phyloP scores from a whole-genome alignment of 2,329 filamentous ascomycete genomes.

The Colletotrichum nymphaeae region DNA sequence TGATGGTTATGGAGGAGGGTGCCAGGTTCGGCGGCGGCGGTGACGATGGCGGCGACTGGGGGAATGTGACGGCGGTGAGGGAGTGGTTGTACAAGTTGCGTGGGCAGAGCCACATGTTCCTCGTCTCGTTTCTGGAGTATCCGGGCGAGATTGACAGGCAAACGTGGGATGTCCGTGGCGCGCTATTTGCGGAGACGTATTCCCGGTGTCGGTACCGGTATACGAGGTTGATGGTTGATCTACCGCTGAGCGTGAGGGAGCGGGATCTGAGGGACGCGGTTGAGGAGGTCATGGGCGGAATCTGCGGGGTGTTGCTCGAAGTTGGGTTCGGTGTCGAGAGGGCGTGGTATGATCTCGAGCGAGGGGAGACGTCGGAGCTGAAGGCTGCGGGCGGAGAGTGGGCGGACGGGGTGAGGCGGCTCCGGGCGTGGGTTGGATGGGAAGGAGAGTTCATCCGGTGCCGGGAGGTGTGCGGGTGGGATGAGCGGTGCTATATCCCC shows the following conservation, averaged over 20 bases:
- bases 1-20: conserved; percentile 47
- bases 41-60: not conserved
- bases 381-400: conserved; percentile 37
- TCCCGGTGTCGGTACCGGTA: conserved; percentile 55
- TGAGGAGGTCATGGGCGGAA: conserved; percentile 51
- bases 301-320: conserved; percentile 55
- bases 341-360: conserved; percentile 47
- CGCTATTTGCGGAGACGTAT: conserved; percentile 49
- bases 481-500: conserved; percentile 60
- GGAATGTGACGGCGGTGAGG: conserved; percentile 41
- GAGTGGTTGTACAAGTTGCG: conserved; percentile 48
- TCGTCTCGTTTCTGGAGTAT: conserved; percentile 59
- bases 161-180: conserved; percentile 47
- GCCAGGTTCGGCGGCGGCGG: conserved; percentile 27
- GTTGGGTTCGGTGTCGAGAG: conserved; percentile 55
- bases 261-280: conserved; percentile 49
- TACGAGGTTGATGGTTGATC: conserved; percentile 46
- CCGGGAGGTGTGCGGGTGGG: conserved; percentile 51
- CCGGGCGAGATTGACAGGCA: conserved; percentile 41
- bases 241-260: conserved; percentile 49
- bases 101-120: conserved; percentile 53
- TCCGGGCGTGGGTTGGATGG: conserved; percentile 64
- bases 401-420: conserved; percentile 50
- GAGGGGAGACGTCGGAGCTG: not conserved
- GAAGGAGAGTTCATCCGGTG: conserved; percentile 57